These are phyloP conservation scores for Kwoniella newhampshirensis DNA, from an alignment of 768 basidiomycete genomes.

Conservation along the genomic window DNA sequence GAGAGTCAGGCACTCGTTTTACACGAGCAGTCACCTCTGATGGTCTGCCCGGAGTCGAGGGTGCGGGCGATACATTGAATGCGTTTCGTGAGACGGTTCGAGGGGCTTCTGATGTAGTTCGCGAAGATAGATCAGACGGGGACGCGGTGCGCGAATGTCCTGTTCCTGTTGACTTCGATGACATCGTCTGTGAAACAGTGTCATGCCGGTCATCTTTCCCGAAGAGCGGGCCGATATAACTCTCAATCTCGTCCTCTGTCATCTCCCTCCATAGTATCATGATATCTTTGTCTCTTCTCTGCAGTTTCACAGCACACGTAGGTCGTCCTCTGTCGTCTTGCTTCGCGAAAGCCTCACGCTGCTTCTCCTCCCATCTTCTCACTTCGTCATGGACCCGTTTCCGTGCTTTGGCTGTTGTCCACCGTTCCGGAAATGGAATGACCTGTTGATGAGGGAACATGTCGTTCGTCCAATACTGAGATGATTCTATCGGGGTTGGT, in stretches of 20 bases:
- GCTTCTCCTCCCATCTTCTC: constrained; percentile 4
- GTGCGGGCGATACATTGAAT: too few species aligned
- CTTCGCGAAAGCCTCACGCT: neutral
- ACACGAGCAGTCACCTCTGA: too few species aligned
- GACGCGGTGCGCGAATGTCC: too few species aligned
- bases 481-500: too few species aligned
- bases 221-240: too few species aligned
- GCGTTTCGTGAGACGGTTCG: too few species aligned
- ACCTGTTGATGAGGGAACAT: neutral
- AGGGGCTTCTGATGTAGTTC: too few species aligned
- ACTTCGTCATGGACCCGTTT: neutral
- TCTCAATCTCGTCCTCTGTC: neutral
- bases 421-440: neutral
- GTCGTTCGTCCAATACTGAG: constrained; percentile 9
- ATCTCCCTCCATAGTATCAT: constrained; percentile 5
- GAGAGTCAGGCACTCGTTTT: too few species aligned
- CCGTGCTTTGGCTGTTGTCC: neutral
- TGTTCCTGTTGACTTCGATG: too few species aligned
- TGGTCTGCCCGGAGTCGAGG: too few species aligned
- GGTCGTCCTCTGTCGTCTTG: constrained; percentile 6
- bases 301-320: constrained; percentile 1
- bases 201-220: neutral
- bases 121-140: too few species aligned
- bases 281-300: neutral
- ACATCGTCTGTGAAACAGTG: too few species aligned